Evolutionary conservation across 805 yeast species (phyloP).

Genomic region (Blastobotrys chiropterorum): DNA sequence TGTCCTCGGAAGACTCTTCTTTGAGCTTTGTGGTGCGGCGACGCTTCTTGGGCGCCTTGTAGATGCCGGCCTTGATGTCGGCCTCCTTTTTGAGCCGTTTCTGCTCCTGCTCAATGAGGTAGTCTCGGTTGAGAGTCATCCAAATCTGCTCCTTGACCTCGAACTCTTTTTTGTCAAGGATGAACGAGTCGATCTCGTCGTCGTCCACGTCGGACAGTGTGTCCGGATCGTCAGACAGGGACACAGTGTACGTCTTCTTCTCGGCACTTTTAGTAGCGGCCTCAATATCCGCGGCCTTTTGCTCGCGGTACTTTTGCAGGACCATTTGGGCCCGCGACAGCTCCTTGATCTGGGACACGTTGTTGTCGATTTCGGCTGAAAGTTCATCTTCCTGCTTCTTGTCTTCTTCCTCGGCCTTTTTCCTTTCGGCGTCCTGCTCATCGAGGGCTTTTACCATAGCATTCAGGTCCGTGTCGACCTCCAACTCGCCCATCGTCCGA

Average conservation of each 20-base stretch:
- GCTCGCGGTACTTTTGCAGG: constrained; percentile 1
- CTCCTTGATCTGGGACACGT: constrained; percentile 2
- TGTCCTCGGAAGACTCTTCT: constrained; percentile 33
- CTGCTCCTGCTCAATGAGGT: constrained; percentile 74
- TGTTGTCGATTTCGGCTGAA: constrained; percentile 2
- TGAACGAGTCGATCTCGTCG: constrained; percentile 58
- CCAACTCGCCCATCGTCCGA: constrained; percentile 12
- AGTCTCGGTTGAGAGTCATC: constrained; percentile 87
- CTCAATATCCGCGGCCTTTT: constrained; percentile 3
- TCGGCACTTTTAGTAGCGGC: constrained; percentile 27
- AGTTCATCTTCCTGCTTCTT: constrained; percentile 1
- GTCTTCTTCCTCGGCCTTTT: constrained; percentile 4
- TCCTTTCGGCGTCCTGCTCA: constrained; percentile 3
- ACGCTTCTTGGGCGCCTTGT: constrained; percentile 43
- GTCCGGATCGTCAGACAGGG: constrained; percentile 57
- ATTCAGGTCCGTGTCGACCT: constrained; percentile 7
- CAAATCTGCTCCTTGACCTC: constrained; percentile 75
- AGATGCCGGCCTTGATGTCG: constrained; percentile 74
- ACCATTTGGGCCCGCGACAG: neutral
- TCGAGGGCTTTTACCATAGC: constrained; percentile 6
- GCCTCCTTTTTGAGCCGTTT: constrained; percentile 80
- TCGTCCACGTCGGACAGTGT: constrained; percentile 75
- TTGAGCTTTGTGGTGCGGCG: too few relatives aligned
- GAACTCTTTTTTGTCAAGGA: constrained; percentile 65
- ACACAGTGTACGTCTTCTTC: too few relatives aligned